These are phyloP conservation scores for Closterium sp. DNA, from an alignment of 139 green algal genomes.

Conservation along the genomic window DNA sequence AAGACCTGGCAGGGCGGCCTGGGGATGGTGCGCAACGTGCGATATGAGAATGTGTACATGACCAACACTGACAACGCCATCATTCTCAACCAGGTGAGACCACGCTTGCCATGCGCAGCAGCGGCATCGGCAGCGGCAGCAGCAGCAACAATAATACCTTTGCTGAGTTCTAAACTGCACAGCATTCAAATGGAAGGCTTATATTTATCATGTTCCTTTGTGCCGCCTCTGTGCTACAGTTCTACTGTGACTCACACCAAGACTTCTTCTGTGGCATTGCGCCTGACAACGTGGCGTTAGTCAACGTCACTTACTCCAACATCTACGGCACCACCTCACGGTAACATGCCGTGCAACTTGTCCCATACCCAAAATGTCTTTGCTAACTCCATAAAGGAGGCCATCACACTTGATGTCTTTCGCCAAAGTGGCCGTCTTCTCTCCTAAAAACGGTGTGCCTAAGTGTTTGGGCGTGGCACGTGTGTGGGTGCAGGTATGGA, in stretches of 20 bases:
- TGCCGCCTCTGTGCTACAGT: neutral
- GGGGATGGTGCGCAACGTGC: neutral
- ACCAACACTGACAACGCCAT: neutral
- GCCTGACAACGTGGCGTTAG: neutral
- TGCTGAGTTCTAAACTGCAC: too few relatives aligned
- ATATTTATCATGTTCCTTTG: neutral
- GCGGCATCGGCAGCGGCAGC: neutral
- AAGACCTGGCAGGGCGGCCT: neutral
- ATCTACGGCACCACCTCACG: neutral
- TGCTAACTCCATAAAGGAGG: too few relatives aligned
- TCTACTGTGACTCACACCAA: neutral
- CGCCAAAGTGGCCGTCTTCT: too few relatives aligned
- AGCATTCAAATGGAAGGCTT: neutral
- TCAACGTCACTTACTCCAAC: neutral
- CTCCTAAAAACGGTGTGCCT: too few relatives aligned
- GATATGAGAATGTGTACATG: neutral
- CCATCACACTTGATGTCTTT: too few relatives aligned
- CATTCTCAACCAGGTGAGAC: neutral
- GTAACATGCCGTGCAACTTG: neutral
- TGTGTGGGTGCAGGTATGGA: neutral
- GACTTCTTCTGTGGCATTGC: neutral
- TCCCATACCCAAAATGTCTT: too few relatives aligned
- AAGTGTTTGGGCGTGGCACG: neutral
- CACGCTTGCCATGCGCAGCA: neutral
- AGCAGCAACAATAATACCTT: neutral